phyloP scores from a whole-genome alignment of 768 basidiomycete species.

The Pilatotrama ljubarskyi region DNA sequence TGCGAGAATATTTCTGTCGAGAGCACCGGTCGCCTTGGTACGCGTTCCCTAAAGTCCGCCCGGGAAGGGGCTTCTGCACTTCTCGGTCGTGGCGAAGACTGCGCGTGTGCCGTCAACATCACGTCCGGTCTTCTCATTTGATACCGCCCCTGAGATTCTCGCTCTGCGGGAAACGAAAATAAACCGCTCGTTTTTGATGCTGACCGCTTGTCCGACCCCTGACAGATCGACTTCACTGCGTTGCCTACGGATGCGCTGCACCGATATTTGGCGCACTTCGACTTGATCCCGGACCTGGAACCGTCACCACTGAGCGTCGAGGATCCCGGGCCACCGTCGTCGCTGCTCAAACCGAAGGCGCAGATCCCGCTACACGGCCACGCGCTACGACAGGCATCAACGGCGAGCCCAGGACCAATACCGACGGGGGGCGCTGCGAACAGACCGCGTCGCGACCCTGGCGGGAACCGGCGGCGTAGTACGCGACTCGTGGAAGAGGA shows the following conservation, averaged over 20 bases:
- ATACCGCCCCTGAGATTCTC: background rate
- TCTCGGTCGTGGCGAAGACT: background rate
- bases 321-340: slow-evolving; percentile 70
- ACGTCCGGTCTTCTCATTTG: background rate
- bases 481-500: slow-evolving; percentile 74
- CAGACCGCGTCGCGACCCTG: slow-evolving; percentile 67
- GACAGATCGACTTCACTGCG: slow-evolving; percentile 73
- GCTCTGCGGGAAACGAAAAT: background rate
- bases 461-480: slow-evolving; percentile 65
- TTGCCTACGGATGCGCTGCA: slow-evolving; percentile 66
- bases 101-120: background rate
- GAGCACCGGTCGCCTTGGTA: slow-evolving; percentile 14
- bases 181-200: background rate
- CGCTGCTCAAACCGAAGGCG: slow-evolving; percentile 51
- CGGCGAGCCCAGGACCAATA: slow-evolving; percentile 26
- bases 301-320: slow-evolving; percentile 67
- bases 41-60: background rate
- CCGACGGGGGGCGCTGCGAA: slow-evolving; percentile 58
- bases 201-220: background rate
- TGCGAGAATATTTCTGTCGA: background rate
- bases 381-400: slow-evolving; percentile 44
- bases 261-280: slow-evolving; percentile 71
- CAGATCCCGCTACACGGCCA: slow-evolving; percentile 41
- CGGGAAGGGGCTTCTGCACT: background rate
- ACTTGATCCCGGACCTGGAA: slow-evolving; percentile 67